Percentiles rank a stretch among this genome's conserved stretches.
Evolutionary conservation across 2,329 filamentous ascomycete species (phyloP).

Genomic region (Catunica adiposa): DNA sequence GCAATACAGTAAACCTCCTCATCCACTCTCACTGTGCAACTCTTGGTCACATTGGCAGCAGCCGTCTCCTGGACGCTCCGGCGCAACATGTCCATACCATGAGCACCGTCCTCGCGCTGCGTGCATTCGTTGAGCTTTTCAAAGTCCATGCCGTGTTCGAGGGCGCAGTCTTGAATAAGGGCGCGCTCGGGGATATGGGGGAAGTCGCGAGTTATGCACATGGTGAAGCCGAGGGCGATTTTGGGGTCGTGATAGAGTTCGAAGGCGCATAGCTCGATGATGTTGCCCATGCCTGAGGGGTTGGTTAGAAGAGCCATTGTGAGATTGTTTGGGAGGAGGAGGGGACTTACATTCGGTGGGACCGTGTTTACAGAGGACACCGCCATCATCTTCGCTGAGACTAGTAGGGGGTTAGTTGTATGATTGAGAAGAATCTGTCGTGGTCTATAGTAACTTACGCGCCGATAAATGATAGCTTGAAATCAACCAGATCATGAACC

Average conservation of each 20-base stretch:
- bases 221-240: slow-evolving; percentile 79
- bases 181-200: slow-evolving; percentile 56
- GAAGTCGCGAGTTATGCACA: slow-evolving; percentile 72
- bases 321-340: background rate
- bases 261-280: slow-evolving; percentile 80
- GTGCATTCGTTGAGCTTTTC: slow-evolving; percentile 67
- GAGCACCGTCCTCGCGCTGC: slow-evolving; percentile 55
- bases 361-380: slow-evolving; percentile 77
- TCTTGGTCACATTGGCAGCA: slow-evolving; percentile 48
- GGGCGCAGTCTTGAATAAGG: slow-evolving; percentile 73
- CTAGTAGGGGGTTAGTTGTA: slow-evolving; percentile 21
- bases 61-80: slow-evolving; percentile 48
- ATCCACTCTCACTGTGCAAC: slow-evolving; percentile 66
- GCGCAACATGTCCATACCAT: slow-evolving; percentile 50
- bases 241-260: slow-evolving; percentile 72
- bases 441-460: slow-evolving; percentile 31
- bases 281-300: slow-evolving; percentile 58
- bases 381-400: slow-evolving; percentile 53
- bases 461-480: slow-evolving; percentile 80
- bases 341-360: slow-evolving; percentile 50
- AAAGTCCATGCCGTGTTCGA: slow-evolving; percentile 82
- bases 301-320: background rate
- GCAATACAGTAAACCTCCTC: slow-evolving; percentile 69
- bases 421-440: background rate
- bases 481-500: slow-evolving; percentile 71